Conservation (phyloP, 192 early-diverging fungal genomes). For the Coemansia sp. region DNA sequence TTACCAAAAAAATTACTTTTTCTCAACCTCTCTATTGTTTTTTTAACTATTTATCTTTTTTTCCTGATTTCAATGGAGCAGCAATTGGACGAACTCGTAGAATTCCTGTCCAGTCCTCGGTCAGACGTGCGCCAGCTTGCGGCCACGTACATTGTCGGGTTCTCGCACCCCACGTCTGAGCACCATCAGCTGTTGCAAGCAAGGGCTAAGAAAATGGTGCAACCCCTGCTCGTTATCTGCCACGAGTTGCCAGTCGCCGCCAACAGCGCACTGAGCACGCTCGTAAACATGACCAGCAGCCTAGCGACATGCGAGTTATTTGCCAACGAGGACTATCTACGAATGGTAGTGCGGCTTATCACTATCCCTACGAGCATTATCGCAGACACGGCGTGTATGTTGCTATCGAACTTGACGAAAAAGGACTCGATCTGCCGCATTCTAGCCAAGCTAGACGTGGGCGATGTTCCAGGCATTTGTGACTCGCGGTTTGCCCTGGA, state of each 20-base stretch:
- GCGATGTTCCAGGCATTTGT: slow-evolving; percentile 38
- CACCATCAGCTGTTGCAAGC: slow-evolving; percentile 65
- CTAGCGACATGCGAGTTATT: slow-evolving; percentile 62
- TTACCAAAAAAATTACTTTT: background rate
- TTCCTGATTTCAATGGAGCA: slow-evolving; percentile 34
- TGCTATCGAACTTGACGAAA: slow-evolving; percentile 91
- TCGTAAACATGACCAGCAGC: slow-evolving; percentile 87
- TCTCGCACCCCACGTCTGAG: slow-evolving; percentile 64
- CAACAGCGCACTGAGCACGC: slow-evolving; percentile 77
- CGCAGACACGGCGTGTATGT: slow-evolving; percentile 80
- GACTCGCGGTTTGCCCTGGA: slow-evolving; percentile 65
- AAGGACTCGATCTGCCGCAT: slow-evolving; percentile 60
- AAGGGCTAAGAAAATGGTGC: slow-evolving; percentile 63
- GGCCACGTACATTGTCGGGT: slow-evolving; percentile 72
- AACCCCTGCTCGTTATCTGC: slow-evolving; percentile 68
- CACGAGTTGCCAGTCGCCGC: slow-evolving; percentile 76
- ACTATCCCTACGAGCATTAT: slow-evolving; percentile 68
- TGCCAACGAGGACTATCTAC: slow-evolving; percentile 71
- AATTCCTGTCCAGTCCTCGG: slow-evolving; percentile 71
- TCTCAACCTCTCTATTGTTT: background rate
- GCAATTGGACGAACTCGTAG: slow-evolving; percentile 65
- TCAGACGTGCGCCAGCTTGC: slow-evolving; percentile 85
- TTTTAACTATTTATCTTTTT: background rate
- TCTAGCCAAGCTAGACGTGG: slow-evolving; percentile 53
- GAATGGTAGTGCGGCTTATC: slow-evolving; percentile 69